These are phyloP conservation scores for Rubroboletus pulcherrimus DNA, from an alignment of 768 basidiomycete genomes.

Conservation along the genomic window DNA sequence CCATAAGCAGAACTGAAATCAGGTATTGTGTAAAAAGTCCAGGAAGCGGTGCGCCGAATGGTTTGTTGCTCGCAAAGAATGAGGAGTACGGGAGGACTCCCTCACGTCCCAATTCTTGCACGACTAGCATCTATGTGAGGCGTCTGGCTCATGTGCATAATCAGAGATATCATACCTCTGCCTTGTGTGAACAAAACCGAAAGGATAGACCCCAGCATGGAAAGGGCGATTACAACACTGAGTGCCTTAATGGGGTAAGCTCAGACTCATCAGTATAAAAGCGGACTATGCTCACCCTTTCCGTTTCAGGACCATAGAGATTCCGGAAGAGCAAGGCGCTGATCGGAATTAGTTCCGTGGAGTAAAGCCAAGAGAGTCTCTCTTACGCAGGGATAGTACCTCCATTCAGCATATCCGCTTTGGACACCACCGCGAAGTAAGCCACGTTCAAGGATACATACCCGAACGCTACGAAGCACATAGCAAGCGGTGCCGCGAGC, in stretches of 20 bases:
- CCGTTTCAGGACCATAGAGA: conserved; percentile 59
- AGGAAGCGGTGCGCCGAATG: conserved; percentile 62
- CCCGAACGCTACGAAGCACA: conserved; percentile 52
- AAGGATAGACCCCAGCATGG: conserved; percentile 61
- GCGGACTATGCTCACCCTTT: conserved; percentile 40
- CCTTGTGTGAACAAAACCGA: conserved; percentile 64
- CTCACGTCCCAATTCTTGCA: conserved; percentile 72
- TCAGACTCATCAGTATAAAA: not conserved
- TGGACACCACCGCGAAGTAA: conserved; percentile 72
- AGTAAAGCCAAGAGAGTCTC: not conserved
- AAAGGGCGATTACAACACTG: conserved; percentile 59
- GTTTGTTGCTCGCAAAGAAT: conserved; percentile 68
- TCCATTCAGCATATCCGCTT: conserved; percentile 62
- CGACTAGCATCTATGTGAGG: conserved; percentile 38
- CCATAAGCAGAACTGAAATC: conserved; percentile 51
- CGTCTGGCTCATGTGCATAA: not conserved
- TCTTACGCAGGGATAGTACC: conserved; percentile 66
- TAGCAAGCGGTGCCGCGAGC: conserved; percentile 63
- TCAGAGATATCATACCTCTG: conserved; percentile 43
- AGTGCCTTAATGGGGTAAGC: conserved; percentile 40
- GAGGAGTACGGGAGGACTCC: conserved; percentile 63
- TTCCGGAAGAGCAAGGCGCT: conserved; percentile 75
- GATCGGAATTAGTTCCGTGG: not conserved
- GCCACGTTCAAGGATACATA: conserved; percentile 69
- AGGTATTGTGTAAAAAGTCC: conserved; percentile 63